Evolutionary conservation across 2,329 filamentous ascomycete genomes (phyloP).

Genomic region (Coniosporium tulheliwenetii): DNA sequence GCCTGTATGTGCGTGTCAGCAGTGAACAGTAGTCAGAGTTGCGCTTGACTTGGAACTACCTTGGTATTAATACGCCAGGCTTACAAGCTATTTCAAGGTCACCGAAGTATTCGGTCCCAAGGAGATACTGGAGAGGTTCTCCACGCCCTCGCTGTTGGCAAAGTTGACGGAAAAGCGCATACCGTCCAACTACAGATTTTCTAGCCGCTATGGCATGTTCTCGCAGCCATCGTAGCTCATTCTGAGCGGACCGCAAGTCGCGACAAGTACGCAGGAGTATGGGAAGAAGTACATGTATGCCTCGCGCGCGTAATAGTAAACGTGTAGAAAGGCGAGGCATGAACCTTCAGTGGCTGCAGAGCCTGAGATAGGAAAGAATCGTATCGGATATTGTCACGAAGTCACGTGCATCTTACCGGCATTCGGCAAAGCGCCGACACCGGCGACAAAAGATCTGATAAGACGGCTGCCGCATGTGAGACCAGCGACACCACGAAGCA

Average conservation of each 20-base stretch:
- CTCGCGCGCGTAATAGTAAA: constrained; percentile 38
- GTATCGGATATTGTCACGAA: too few species aligned
- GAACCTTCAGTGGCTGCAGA: too few species aligned
- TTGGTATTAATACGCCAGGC: constrained; percentile 71
- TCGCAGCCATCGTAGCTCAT: constrained; percentile 59
- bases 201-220: constrained; percentile 30
- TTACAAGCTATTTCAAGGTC: constrained; percentile 61
- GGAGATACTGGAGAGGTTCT: constrained; percentile 73
- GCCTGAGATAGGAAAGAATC: too few species aligned
- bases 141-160: constrained; percentile 37
- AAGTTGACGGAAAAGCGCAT: constrained; percentile 17
- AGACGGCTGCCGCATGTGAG: too few species aligned
- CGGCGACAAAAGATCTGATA: too few species aligned
- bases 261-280: constrained; percentile 49
- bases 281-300: constrained; percentile 40
- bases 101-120: constrained; percentile 82
- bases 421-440: too few species aligned
- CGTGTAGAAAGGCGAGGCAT: constrained; percentile 45
- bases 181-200: constrained; percentile 9
- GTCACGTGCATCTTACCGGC: too few species aligned
- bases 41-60: constrained; percentile 26
- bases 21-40: not conserved
- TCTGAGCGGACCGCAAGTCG: constrained; percentile 44
- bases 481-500: too few species aligned
- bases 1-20: constrained; percentile 14